Evolutionary conservation across 805 yeast genomes (phyloP).

Genomic region (Torulaspora indica): DNA sequence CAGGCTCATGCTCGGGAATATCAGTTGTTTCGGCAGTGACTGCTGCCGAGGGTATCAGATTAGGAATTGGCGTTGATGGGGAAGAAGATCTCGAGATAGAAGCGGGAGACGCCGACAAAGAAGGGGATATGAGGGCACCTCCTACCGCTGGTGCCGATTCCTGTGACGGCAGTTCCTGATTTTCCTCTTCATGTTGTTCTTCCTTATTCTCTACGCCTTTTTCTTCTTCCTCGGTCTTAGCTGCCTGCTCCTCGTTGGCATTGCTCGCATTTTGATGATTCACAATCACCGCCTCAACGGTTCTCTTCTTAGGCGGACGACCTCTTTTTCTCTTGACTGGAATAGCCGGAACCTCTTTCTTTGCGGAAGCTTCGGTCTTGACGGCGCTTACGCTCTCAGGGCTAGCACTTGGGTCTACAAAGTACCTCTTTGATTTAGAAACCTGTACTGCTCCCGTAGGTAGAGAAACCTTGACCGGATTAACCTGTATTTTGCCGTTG

Average conservation of each 20-base stretch:
- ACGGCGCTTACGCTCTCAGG: conserved; percentile 1
- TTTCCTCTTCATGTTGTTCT: not conserved
- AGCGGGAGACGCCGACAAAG: conserved; percentile 10
- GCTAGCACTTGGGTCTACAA: conserved; percentile 27
- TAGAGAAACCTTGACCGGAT: conserved; percentile 20
- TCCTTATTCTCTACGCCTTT: conserved; percentile 17
- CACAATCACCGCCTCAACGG: conserved; percentile 29
- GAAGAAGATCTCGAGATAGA: conserved; percentile 11
- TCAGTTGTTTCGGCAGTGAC: conserved; percentile 12
- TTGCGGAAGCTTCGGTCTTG: conserved; percentile 10
- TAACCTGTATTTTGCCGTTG: conserved; percentile 5
- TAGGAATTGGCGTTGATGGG: conserved; percentile 8
- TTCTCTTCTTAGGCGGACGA: conserved; percentile 35
- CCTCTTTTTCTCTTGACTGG: conserved; percentile 31
- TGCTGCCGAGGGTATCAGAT: conserved; percentile 9
- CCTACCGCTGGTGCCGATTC: not conserved
- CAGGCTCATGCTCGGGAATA: conserved; percentile 6
- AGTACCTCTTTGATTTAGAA: conserved; percentile 33
- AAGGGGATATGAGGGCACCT: not conserved
- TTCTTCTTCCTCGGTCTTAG: conserved; percentile 14
- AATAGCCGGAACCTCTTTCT: conserved; percentile 5
- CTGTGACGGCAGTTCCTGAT: conserved; percentile 1
- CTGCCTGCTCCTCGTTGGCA: conserved; percentile 22
- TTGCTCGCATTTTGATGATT: conserved; percentile 21
- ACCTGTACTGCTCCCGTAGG: conserved; percentile 30